Percentiles rank a stretch among this genome's conserved stretches.
Conservation (phyloP, 2,329 filamentous ascomycete genomes). For the Sarocladium brachiariae region DNA sequence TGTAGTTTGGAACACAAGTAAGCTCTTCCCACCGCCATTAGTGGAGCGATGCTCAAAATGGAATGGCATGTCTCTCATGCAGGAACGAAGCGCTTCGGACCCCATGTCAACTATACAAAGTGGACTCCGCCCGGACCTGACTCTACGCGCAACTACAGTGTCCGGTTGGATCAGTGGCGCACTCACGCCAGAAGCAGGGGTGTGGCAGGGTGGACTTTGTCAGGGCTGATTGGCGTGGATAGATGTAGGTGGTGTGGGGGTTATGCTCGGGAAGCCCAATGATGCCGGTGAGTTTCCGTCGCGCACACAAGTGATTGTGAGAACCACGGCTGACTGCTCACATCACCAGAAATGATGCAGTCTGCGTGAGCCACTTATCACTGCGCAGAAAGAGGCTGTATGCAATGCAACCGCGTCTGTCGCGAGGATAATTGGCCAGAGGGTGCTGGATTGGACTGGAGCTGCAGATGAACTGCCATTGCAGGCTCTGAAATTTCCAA, state of each 20-base stretch:
- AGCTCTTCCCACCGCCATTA: slow-evolving; percentile 9
- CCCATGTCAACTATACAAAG: not conserved
- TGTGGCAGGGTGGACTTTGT: not conserved
- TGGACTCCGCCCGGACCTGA: not conserved
- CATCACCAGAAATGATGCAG: not conserved
- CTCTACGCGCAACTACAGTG: not conserved
- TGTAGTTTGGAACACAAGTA: not conserved
- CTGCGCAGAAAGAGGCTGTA: not conserved
- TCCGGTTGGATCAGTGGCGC: slow-evolving; percentile 1
- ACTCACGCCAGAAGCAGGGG: not conserved
- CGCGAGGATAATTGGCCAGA: not conserved
- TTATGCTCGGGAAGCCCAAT: slow-evolving; percentile 3
- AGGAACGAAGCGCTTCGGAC: slow-evolving; percentile 11
- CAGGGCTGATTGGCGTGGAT: slow-evolving; percentile 5
- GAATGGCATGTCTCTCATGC: slow-evolving; percentile 11
- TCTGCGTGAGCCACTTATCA: not conserved
- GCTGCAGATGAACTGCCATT: not conserved
- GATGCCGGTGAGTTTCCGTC: not conserved
- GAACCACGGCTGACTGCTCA: slow-evolving; percentile 6
- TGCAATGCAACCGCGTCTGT: not conserved
- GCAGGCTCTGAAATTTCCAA: not conserved
- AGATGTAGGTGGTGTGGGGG: slow-evolving; percentile 8
- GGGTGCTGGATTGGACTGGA: no score
- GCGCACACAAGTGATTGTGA: not conserved
- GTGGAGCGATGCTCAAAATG: slow-evolving; percentile 9